Percentiles rank a stretch among this genome's conserved stretches.
Conservation (phyloP, 768 basidiomycete species). For the Macrolepiota albuminosa region DNA sequence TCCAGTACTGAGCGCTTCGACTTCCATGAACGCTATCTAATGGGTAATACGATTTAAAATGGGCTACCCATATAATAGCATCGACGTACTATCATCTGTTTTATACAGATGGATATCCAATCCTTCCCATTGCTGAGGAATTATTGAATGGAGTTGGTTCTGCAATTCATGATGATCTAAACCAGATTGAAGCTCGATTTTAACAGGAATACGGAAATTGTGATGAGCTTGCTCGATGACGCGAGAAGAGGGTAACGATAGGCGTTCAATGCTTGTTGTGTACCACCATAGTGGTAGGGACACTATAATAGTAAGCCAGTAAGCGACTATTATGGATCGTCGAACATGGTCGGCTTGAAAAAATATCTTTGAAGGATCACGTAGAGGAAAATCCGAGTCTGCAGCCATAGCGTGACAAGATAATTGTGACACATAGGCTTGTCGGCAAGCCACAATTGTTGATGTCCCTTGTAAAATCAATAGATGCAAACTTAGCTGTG, state of each 20-base stretch:
- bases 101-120: slow-evolving; percentile 31
- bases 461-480: slow-evolving; percentile 21
- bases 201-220: slow-evolving; percentile 42
- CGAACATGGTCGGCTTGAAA: slow-evolving; percentile 49
- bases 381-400: slow-evolving; percentile 18
- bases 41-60: not conserved
- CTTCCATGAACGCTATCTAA: not conserved
- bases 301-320: slow-evolving; percentile 73
- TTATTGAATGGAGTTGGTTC: slow-evolving; percentile 20
- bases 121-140: slow-evolving; percentile 36
- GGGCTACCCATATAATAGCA: not conserved
- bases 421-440: slow-evolving; percentile 10
- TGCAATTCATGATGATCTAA: slow-evolving; percentile 18
- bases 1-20: slow-evolving; percentile 1
- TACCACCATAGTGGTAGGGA: slow-evolving; percentile 92
- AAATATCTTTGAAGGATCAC: slow-evolving; percentile 46
- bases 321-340: slow-evolving; percentile 62
- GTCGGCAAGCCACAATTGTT: slow-evolving; percentile 3
- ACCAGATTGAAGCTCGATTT: slow-evolving; percentile 30
- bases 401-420: slow-evolving; percentile 4
- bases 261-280: slow-evolving; percentile 84
- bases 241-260: slow-evolving; percentile 60
- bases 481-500: slow-evolving; percentile 27
- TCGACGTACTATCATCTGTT: slow-evolving; percentile 9
- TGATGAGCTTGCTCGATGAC: slow-evolving; percentile 49